phyloP scores from a whole-genome alignment of 176 grass and related monocot species.

The Oryza brachyantha region DNA sequence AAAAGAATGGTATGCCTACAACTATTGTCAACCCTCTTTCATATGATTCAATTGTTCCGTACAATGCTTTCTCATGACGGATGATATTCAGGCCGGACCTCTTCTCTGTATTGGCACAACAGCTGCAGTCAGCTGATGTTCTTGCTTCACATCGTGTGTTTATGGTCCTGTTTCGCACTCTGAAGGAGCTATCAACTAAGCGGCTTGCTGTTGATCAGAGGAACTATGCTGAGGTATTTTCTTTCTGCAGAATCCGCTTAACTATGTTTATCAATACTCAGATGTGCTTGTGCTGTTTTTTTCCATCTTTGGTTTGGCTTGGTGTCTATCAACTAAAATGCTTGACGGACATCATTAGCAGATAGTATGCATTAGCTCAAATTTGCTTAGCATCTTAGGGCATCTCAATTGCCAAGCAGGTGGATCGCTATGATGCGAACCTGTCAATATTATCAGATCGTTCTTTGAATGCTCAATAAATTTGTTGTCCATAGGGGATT shows the following conservation, averaged over 20 bases:
- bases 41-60: constrained; percentile 1
- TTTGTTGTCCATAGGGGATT: not conserved
- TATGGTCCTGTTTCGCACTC: constrained; percentile 90
- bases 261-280: not conserved
- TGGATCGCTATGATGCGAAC: constrained; percentile 13
- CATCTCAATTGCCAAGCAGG: not conserved
- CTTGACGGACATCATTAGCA: not conserved
- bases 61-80: constrained; percentile 20
- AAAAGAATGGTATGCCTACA: constrained; percentile 79
- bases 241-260: constrained; percentile 25
- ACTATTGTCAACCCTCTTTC: constrained; percentile 18
- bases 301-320: not conserved
- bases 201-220: constrained; percentile 79
- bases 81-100: constrained; percentile 75
- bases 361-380: constrained; percentile 21
- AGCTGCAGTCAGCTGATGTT: constrained; percentile 76
- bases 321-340: not conserved
- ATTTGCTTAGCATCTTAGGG: constrained; percentile 2
- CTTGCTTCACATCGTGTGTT: constrained; percentile 92
- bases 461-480: constrained; percentile 28
- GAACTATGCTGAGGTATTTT: constrained; percentile 77
- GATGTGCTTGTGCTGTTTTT: not conserved
- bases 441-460: not conserved
- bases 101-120: constrained; percentile 79
- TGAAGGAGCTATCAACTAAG: constrained; percentile 98